phyloP scores from a whole-genome alignment of 352 stramenopile species.

The Pythium scleroteichum region DNA sequence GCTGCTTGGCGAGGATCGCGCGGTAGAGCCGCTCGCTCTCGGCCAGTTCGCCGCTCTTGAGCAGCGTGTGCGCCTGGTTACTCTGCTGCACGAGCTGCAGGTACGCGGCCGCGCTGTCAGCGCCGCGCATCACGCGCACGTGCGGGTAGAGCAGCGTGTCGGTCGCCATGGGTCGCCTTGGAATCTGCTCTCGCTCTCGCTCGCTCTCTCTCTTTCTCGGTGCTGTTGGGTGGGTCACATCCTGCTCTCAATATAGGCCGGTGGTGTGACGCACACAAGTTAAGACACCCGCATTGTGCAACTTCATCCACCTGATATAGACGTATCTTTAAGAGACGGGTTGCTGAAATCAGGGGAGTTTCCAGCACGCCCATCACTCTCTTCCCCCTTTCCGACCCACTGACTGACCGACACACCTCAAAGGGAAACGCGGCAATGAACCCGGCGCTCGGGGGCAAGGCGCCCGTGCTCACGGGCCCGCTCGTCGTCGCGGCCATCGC shows the following conservation, averaged over 20 bases:
- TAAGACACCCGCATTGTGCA: conserved; percentile 15
- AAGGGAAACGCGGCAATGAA: too few relatives aligned
- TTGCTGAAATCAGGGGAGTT: conserved; percentile 15
- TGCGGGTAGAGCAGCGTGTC: conserved; percentile 32
- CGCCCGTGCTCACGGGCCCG: conserved; percentile 3
- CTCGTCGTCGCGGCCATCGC: not conserved
- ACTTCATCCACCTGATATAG: conserved; percentile 10
- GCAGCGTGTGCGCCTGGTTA: conserved; percentile 46
- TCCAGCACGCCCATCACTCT: conserved; percentile 12
- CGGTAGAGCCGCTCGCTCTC: conserved; percentile 50
- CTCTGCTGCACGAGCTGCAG: conserved; percentile 47
- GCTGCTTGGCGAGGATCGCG: conserved; percentile 42
- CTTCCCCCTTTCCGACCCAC: not conserved
- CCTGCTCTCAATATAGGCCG: not conserved
- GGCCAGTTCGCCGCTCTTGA: conserved; percentile 39
- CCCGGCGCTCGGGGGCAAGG: not conserved
- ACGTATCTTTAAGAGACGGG: not conserved
- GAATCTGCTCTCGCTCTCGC: too few relatives aligned
- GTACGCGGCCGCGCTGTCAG: conserved; percentile 41
- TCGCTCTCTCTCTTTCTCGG: not conserved
- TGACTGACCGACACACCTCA: too few relatives aligned
- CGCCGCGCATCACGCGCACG: conserved; percentile 30
- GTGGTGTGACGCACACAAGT: conserved; percentile 13
- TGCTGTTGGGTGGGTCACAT: not conserved
- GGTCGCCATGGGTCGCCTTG: too few relatives aligned